Base-by-base conservation (phyloP, 2,329 filamentous ascomycete genomes). In the Fonsecaea multimorphosa region DNA sequence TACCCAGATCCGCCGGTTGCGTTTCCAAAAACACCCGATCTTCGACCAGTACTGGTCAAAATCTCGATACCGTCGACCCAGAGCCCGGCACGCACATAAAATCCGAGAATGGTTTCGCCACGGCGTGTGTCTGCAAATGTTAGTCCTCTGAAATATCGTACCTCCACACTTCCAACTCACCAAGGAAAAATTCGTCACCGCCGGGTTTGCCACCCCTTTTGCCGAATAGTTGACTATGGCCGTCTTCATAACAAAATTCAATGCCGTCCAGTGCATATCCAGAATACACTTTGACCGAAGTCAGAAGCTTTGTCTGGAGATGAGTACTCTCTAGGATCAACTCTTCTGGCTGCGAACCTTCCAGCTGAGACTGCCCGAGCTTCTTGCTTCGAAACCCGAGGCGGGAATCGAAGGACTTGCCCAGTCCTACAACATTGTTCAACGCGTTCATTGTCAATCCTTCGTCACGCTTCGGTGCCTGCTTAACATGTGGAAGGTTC, bases 231-330 rank as follows among this genome's bases (percentile, higher is more conserved):
- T 97, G 92, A 61, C 84, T 90, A 0, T 91, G 90, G 16, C 86
- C 85, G 76, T 98, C 93, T 73, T 98, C 94, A 74, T 97, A 98
- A 65, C 91, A 84, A 77, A 99, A 98, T 76, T 98, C 94, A 22
- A 99, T 78, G 0, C 95, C 95, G 75, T 96, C 90, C 12, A 98
- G 75, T 3, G 89, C 89, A 65, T 83, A 81, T 1, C 91, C 92
- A 72, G 92, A 89, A 74, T 93, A 96, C 14, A 96, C 83, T 66
- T 87, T 85, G 63, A 97, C 85, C 4, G 86, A 86, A 0, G 87
- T 89, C 68, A 98, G 82, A 32, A 97, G 84, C 68, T 93, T 90
- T 34, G 87, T 90, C 68, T 88, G 86, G 44, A 86, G 84, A 54
- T 85, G 79, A 14, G 88, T 86, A 73, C 89, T 91, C 49, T 89